Evolutionary conservation across 176 grass and related monocot genomes (phyloP), one percentile per base, ranked within the genome.

Genomic region (Stipa capillata): DNA sequence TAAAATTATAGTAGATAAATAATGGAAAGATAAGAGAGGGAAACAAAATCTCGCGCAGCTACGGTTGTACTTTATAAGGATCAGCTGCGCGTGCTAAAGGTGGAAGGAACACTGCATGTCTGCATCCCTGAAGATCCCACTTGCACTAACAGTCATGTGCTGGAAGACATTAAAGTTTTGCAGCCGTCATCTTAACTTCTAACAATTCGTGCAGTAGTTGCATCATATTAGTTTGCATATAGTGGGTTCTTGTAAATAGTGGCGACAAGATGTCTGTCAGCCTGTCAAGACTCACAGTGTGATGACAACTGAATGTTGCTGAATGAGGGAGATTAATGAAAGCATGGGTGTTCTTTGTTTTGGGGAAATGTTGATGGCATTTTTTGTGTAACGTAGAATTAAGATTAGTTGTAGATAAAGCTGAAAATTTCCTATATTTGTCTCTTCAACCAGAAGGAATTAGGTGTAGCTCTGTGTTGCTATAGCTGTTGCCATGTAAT

Each of bases 381-480:
- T 82, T 43, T 56, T 33, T 55, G 28, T 66, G 58, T 67, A 78
- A 33, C 69, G 23, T 66, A 83, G 67, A 73, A 79, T 23, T 65
- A 83, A 68, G 32, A 63, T 37, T 79, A 79, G 81, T 1, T 42
- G 59, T 84, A 84, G 52, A 66, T 84, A 50, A 72, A 78, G 57
- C 14, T 78, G 65, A 24, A 73, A 78, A 23, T 73, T 40, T 14
- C 18, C 34, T 20, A n/a, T 59, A 34, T 44, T 8, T 7, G 3
- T 16, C 3, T 53, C 61, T 39, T 36, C n/a, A 62, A 35, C 13
- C 32, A 40, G 73, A 49, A 82, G 85, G 51, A 68, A 76, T 81
- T 57, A 81, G 49, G 7, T 42, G 33, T 66, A 87, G 72, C 5
- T 81, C 28, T 69, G 25, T 49, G 24, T 14, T 70, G 37, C 2